A percentile compares a stretch with the other conserved stretches of the same genome.
These are phyloP conservation scores for Leucoagaricus sp. DNA, from an alignment of 1,284 basidiomycete species.

Conservation along the genomic window DNA sequence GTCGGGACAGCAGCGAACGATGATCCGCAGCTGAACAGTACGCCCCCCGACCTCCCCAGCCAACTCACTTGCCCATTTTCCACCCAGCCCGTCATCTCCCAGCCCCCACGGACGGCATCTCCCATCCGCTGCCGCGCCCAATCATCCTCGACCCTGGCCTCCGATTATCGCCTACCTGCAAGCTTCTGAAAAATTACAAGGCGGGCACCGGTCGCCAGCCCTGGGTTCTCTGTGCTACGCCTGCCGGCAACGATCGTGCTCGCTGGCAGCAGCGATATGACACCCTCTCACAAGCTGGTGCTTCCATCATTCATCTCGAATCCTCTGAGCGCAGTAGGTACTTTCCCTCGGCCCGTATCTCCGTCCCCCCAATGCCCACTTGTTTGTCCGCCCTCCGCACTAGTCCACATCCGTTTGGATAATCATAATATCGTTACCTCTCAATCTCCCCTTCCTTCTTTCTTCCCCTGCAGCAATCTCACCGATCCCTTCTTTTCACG, in stretches of 20 bases:
- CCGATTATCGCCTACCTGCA: constrained; percentile 67
- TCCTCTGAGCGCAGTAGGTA: not conserved
- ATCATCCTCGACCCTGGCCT: constrained; percentile 83
- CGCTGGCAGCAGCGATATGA: constrained; percentile 41
- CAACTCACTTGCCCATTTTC: not conserved
- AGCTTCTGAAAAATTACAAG: constrained; percentile 71
- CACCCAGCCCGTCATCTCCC: constrained; percentile 59
- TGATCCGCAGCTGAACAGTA: constrained; percentile 91
- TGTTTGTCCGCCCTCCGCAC: too few relatives aligned
- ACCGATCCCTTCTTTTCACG: not conserved
- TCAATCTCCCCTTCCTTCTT: not conserved
- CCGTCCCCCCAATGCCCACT: too few relatives aligned
- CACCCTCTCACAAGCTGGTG: constrained; percentile 55
- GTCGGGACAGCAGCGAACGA: constrained; percentile 91
- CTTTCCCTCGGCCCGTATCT: not conserved
- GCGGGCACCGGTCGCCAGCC: constrained; percentile 68
- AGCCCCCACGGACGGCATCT: constrained; percentile 30
- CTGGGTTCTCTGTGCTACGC: constrained; percentile 60
- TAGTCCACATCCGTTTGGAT: not conserved
- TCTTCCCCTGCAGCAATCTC: not conserved
- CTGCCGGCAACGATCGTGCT: constrained; percentile 25
- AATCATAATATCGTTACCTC: not conserved
- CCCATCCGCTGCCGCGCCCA: constrained; percentile 72
- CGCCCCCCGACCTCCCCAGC: constrained; percentile 24
- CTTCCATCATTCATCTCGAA: constrained; percentile 47